Percentiles rank a stretch among this genome's conserved stretches.
Conservation (phyloP, 2,329 filamentous ascomycete genomes). For the Clonostachys sp. region DNA sequence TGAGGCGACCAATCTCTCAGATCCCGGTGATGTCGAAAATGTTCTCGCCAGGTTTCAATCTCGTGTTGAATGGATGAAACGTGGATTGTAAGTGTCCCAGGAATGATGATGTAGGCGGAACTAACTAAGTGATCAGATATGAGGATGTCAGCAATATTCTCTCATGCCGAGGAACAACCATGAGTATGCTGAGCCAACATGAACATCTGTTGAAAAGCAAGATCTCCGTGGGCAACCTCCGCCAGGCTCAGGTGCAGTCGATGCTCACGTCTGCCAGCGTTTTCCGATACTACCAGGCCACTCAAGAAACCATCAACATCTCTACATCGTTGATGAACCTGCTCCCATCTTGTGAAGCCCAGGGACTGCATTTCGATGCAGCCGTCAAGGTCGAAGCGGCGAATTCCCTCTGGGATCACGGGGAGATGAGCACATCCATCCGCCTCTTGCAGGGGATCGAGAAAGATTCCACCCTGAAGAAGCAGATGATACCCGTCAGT, state of each 20-base stretch:
- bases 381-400: conserved; percentile 79
- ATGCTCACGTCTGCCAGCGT: conserved; percentile 71
- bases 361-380: conserved; percentile 74
- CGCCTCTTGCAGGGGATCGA: conserved; percentile 77
- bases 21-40: conserved; percentile 54
- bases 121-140: conserved; percentile 41
- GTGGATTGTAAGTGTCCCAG: conserved; percentile 59
- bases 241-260: conserved; percentile 70
- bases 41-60: conserved; percentile 59
- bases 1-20: conserved; percentile 63
- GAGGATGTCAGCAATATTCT: conserved; percentile 76
- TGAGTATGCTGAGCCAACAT: conserved; percentile 74
- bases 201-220: conserved; percentile 56
- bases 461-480: conserved; percentile 51
- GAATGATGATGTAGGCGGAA: neutral
- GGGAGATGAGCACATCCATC: conserved; percentile 85
- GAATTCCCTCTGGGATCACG: conserved; percentile 89
- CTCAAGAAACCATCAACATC: conserved; percentile 82
- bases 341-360: conserved; percentile 59
- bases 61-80: conserved; percentile 76
- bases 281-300: conserved; percentile 73
- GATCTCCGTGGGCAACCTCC: conserved; percentile 58
- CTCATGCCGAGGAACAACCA: conserved; percentile 76
- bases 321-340: conserved; percentile 80
- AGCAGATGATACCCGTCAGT: conserved; percentile 68